These are phyloP conservation scores for Chalciporus sp. DNA, from an alignment of 1,284 basidiomycete species.

Conservation along the genomic window DNA sequence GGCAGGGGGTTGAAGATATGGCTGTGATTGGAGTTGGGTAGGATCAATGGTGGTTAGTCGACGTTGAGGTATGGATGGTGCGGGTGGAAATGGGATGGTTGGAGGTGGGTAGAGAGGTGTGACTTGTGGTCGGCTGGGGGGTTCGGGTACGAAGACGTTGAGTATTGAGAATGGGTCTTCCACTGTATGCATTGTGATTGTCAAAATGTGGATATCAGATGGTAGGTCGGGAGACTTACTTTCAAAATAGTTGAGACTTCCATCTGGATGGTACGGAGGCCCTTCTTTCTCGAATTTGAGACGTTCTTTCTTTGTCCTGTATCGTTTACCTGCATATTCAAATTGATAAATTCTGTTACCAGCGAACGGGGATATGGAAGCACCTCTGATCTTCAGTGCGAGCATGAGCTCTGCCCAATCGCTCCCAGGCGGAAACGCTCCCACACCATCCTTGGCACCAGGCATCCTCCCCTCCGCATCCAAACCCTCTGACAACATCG, in stretches of 20 bases:
- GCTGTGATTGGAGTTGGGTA: constrained; percentile 11
- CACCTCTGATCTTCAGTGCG: constrained; percentile 71
- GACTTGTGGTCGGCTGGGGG: constrained; percentile 53
- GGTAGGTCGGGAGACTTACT: constrained; percentile 42
- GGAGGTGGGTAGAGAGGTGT: constrained; percentile 55
- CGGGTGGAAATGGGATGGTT: constrained; percentile 39
- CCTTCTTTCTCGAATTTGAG: constrained; percentile 72
- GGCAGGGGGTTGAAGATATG: neutral
- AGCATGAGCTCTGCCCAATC: constrained; percentile 72
- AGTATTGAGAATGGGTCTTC: constrained; percentile 76
- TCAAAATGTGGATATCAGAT: neutral
- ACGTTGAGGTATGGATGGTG: neutral
- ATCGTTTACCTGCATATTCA: constrained; percentile 58
- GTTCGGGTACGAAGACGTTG: constrained; percentile 61
- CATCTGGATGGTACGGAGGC: constrained; percentile 64
- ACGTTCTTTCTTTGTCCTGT: constrained; percentile 77
- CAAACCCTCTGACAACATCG: constrained; percentile 52
- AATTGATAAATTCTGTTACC: neutral
- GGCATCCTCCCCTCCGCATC: constrained; percentile 72
- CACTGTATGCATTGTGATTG: constrained; percentile 45
- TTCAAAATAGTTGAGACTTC: constrained; percentile 72
- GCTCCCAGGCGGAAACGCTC: constrained; percentile 66
- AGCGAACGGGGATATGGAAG: neutral
- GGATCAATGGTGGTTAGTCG: neutral
- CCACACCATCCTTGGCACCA: constrained; percentile 72